These are phyloP conservation scores for Colletotrichum sp. DNA, from an alignment of 2,329 filamentous ascomycete species.

Conservation along the genomic window DNA sequence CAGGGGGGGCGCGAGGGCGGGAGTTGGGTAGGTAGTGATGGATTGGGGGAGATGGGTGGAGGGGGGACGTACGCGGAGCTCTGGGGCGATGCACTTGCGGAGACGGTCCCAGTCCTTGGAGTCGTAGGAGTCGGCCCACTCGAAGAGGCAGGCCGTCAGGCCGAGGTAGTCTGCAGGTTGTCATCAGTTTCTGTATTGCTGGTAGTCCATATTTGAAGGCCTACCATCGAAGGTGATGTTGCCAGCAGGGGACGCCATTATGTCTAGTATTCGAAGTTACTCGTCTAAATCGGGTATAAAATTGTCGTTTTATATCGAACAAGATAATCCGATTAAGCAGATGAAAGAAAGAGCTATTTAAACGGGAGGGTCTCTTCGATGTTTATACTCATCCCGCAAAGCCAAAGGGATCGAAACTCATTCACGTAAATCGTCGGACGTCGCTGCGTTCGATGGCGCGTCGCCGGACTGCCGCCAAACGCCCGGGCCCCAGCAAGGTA, in stretches of 20 bases:
- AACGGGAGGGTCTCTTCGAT: neutral
- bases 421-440: neutral
- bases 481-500: neutral
- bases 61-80: constrained; percentile 53
- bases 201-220: constrained; percentile 17
- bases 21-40: constrained; percentile 49
- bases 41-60: constrained; percentile 46
- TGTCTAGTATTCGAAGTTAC: neutral
- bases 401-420: neutral
- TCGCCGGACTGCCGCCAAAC: constrained; percentile 17
- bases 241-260: constrained; percentile 13
- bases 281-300: too few relatives aligned
- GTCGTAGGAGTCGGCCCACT: constrained; percentile 71
- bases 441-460: neutral
- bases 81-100: constrained; percentile 54
- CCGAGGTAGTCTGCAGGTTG: constrained; percentile 50
- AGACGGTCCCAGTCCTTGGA: constrained; percentile 68
- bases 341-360: fast-evolving
- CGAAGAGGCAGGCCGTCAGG: constrained; percentile 54
- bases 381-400: neutral
- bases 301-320: neutral
- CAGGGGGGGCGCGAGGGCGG: neutral
- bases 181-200: constrained; percentile 37
- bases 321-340: neutral
- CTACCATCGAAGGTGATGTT: constrained; percentile 40